Base-by-base conservation (phyloP, 768 basidiomycete genomes). In the Coprinellus aureogranulatus region DNA sequence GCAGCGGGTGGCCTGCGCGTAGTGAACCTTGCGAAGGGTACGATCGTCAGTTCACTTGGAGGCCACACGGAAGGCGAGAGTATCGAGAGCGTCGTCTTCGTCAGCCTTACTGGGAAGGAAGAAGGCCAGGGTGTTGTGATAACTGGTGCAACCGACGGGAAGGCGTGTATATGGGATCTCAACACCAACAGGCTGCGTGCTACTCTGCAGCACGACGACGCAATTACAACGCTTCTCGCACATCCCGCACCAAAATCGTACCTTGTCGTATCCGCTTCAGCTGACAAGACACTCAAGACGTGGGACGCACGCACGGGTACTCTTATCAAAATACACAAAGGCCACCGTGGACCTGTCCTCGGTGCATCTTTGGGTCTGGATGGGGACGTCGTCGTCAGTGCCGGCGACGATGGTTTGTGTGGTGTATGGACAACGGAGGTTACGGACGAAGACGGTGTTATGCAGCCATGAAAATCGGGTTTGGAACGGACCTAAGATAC, bases 141-240 rank as follows among this genome's bases (percentile, higher is more conserved):
- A 0, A 93, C 90, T 2, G 95, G 91, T 11, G 94, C 85, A 4
- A 98, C 96, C 3, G 97, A 99, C 67, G 94, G 94, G 0, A 95
- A 93, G 68, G 89, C 87, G 18, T 93, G 90, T 64, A 86, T 98
- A 31, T 99, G 96, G 94, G 97, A 99, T 73, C 79, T 95, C 42
- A 81, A 81, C 50, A 95, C 92, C 25, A 92, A 92, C 81, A 81
- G 90, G 60, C 69, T 94, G 52, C 82, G 97, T 55, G 81, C 88
- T 18, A 94, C 90, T 14, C 75, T 97, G 5, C 78, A 88, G 60
- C 95, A 98, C 66, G 77, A 86, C 70, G 94, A 97, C 66, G 87
- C 94, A 2, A 83, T 98, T 50, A 98, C 95, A 11, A 84, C 81
- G 0, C 73, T 98, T 4, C 76, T 90, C 18, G 77, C 82, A 9